phyloP scores from a whole-genome alignment of 306 rosid genomes.

The Canavalia ensiformis region DNA sequence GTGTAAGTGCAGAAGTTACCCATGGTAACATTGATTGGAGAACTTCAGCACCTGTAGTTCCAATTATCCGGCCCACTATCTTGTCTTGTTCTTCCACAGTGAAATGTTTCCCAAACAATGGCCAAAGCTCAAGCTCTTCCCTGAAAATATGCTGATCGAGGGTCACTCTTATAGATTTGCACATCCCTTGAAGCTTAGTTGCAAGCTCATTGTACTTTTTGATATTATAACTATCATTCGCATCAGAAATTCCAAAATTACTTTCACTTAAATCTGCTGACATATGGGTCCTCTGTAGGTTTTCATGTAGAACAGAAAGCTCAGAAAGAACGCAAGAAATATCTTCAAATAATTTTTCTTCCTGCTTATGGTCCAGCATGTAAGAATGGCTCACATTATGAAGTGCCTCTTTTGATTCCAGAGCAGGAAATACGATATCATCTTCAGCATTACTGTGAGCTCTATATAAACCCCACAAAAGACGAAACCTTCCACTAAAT shows the following conservation, averaged over 20 bases:
- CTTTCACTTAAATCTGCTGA: constrained; percentile 58
- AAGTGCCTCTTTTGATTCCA: constrained; percentile 97
- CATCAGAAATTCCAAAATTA: constrained; percentile 52
- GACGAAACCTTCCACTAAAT: constrained; percentile 94
- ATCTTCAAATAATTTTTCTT: constrained; percentile 90
- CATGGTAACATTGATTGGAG: constrained; percentile 99
- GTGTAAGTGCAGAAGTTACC: constrained; percentile 98
- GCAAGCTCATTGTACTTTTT: constrained; percentile 87
- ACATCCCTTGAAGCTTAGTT: constrained; percentile 99
- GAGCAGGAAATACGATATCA: constrained; percentile 96
- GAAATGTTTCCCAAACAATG: constrained; percentile 91
- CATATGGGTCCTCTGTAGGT: constrained; percentile 56
- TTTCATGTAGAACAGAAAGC: constrained; percentile 86
- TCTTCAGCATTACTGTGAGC: constrained; percentile 99
- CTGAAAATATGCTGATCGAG: constrained; percentile 96
- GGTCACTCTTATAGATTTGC: constrained; percentile 91
- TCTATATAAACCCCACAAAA: constrained; percentile 97
- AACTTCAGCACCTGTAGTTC: constrained; percentile 99
- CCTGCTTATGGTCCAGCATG: constrained; percentile 94
- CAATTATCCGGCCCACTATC: constrained; percentile 95
- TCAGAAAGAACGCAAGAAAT: constrained; percentile 85
- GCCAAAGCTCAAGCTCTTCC: constrained; percentile 99
- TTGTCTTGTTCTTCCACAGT: constrained; percentile 98
- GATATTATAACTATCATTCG: constrained; percentile 53
- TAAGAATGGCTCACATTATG: constrained; percentile 98